phyloP scores from a whole-genome alignment of 2,329 filamentous ascomycete species.

The Nectriaceae sp. region DNA sequence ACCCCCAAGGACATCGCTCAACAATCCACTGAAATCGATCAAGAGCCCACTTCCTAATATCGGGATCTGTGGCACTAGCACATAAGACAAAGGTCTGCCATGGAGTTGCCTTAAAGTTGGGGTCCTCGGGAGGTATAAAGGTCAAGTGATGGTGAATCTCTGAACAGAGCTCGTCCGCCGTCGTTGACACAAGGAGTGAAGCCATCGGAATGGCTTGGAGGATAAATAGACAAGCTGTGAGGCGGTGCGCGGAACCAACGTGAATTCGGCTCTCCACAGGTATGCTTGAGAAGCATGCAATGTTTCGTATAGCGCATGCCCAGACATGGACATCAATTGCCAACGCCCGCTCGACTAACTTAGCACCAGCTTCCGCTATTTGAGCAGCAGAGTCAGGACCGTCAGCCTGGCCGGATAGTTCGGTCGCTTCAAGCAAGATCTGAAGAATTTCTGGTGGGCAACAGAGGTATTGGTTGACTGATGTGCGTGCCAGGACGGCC shows the following conservation, averaged over 20 bases:
- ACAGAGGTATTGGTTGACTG: slow-evolving; percentile 47
- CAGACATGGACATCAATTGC: slow-evolving; percentile 41
- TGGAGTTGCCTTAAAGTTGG: slow-evolving; percentile 56
- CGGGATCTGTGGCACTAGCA: slow-evolving; percentile 46
- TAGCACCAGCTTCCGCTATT: slow-evolving; percentile 27
- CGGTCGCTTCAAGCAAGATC: slow-evolving; percentile 43
- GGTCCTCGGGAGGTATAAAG: slow-evolving; percentile 48
- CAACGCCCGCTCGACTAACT: slow-evolving; percentile 38
- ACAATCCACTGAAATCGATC: slow-evolving; percentile 43
- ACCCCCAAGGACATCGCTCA: slow-evolving; percentile 48
- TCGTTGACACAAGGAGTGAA: slow-evolving; percentile 20
- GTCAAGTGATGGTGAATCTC: slow-evolving; percentile 51
- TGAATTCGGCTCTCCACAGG: slow-evolving; percentile 38
- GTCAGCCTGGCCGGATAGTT: slow-evolving; percentile 35
- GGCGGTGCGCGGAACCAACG: slow-evolving; percentile 42
- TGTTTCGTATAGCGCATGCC: slow-evolving; percentile 38
- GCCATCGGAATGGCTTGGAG: slow-evolving; percentile 39
- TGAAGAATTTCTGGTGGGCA: slow-evolving; percentile 45
- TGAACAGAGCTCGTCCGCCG: slow-evolving; percentile 37
- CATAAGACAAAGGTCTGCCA: slow-evolving; percentile 60
- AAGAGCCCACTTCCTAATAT: slow-evolving; percentile 49
- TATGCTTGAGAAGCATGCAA: slow-evolving; percentile 35
- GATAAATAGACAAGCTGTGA: slow-evolving; percentile 47
- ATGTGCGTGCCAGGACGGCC: slow-evolving; percentile 37
- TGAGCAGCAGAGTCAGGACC: slow-evolving; percentile 25